Percentiles rank a stretch among this genome's conserved stretches.
Evolutionary conservation across 805 yeast genomes (phyloP).

Genomic region (Wickerhamomyces pijperi): DNA sequence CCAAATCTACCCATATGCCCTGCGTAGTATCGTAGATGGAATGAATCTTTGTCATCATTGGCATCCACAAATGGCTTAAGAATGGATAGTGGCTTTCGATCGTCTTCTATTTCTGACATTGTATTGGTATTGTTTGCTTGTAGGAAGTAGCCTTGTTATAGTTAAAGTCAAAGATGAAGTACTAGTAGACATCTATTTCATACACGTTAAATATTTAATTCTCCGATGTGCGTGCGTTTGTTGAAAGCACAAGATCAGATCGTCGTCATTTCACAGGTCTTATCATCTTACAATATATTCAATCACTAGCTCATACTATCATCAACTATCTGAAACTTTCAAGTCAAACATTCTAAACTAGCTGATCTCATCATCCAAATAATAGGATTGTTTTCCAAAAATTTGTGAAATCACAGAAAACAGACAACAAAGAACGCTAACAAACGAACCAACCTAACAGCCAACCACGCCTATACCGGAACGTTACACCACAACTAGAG

Average conservation of each 20-base stretch:
- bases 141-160: too few relatives aligned
- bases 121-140: not conserved
- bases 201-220: too few relatives aligned
- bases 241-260: too few relatives aligned
- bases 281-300: too few relatives aligned
- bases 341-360: too few relatives aligned
- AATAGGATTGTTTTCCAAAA: too few relatives aligned
- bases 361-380: not conserved
- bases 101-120: not conserved
- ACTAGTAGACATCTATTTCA: too few relatives aligned
- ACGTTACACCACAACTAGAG: not conserved
- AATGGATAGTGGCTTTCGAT: not conserved
- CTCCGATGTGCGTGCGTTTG: too few relatives aligned
- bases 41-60: constrained; percentile 5
- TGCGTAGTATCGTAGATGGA: constrained; percentile 31
- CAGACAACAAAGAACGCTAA: not conserved
- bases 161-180: too few relatives aligned
- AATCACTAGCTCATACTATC: too few relatives aligned
- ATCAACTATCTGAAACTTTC: too few relatives aligned
- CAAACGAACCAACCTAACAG: not conserved
- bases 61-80: not conserved
- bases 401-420: not conserved
- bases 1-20: constrained; percentile 34
- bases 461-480: not conserved
- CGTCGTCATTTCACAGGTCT: too few relatives aligned